A percentile compares a stretch with the other conserved stretches of the same genome.
Conservation (phyloP, 306 rosid species). For the Malus sylvestris region DNA sequence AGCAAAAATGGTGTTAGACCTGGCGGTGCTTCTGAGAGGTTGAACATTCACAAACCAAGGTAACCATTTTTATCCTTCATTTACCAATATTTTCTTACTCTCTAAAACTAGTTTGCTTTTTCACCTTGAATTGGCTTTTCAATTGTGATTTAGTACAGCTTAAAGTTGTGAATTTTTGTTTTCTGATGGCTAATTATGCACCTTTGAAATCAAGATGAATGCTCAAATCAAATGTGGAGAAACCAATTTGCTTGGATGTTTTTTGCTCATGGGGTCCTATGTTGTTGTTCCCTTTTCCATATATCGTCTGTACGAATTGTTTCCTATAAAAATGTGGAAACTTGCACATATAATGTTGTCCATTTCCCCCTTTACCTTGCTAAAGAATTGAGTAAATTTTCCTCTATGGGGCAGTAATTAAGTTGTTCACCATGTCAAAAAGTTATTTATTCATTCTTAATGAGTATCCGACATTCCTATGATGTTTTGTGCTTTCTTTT, state of each 20-base stretch:
- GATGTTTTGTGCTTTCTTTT: not conserved
- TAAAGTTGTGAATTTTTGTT: not conserved
- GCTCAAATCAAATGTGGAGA: not conserved
- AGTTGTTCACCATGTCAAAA: not conserved
- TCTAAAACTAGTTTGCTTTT: not conserved
- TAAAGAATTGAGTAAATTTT: not conserved
- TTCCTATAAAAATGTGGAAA: not conserved
- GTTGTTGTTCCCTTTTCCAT: not conserved
- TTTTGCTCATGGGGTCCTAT: not conserved
- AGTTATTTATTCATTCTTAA: not conserved
- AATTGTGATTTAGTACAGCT: not conserved
- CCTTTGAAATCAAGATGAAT: not conserved
- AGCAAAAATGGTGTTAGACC: slow-evolving; percentile 21
- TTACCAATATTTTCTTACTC: not conserved
- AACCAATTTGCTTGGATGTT: not conserved
- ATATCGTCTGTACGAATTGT: not conserved
- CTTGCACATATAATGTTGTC: not conserved
- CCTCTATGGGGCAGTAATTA: not conserved
- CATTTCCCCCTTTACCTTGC: not conserved
- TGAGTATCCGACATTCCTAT: not conserved
- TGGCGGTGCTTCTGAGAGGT: slow-evolving; percentile 40
- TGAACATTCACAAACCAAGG: slow-evolving; percentile 66
- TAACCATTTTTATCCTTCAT: slow-evolving; percentile 15
- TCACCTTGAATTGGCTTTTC: not conserved
- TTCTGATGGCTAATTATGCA: not conserved